Conservation (phyloP, 2,329 filamentous ascomycete species). For the Gyromitra esculenta region DNA sequence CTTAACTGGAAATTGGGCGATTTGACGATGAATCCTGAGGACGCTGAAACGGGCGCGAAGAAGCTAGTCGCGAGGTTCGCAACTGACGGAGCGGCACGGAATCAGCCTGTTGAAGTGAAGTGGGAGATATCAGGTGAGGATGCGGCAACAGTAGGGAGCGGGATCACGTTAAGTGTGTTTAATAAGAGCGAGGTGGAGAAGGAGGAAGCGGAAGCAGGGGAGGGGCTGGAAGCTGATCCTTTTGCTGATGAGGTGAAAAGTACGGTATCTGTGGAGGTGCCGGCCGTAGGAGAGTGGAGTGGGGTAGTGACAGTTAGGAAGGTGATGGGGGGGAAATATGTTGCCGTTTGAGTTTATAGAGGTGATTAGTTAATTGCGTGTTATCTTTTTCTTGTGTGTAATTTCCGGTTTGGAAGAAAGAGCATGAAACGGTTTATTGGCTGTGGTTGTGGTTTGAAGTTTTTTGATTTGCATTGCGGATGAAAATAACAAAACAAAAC, state of each 20-base stretch:
- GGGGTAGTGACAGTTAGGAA: constrained; percentile 73
- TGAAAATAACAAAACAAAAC: background rate
- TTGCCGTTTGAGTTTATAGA: constrained; percentile 62
- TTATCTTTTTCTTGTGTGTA: constrained; percentile 25
- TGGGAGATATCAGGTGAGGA: constrained; percentile 75
- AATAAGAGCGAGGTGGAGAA: constrained; percentile 66
- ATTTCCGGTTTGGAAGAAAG: background rate
- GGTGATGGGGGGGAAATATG: constrained; percentile 79
- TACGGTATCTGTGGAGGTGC: constrained; percentile 50
- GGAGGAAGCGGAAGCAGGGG: constrained; percentile 56
- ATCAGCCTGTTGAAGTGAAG: constrained; percentile 81
- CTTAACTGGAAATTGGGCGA: constrained; percentile 85
- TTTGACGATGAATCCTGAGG: constrained; percentile 70
- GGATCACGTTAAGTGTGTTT: constrained; percentile 72
- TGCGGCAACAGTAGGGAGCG: constrained; percentile 66
- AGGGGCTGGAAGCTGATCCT: constrained; percentile 61
- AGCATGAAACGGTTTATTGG: background rate
- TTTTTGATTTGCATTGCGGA: constrained; percentile 32
- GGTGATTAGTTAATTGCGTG: constrained; percentile 28
- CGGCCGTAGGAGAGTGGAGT: constrained; percentile 67
- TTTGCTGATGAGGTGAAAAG: constrained; percentile 62
- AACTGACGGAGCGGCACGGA: constrained; percentile 75
- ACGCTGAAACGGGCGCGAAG: constrained; percentile 68
- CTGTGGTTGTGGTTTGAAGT: constrained; percentile 4
- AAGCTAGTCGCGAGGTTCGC: constrained; percentile 86